Percentiles rank a stretch among this genome's conserved stretches.
These are phyloP conservation scores for Trypanosoma vivax DNA, from an alignment of 208 protist genomes.

Conservation along the genomic window DNA sequence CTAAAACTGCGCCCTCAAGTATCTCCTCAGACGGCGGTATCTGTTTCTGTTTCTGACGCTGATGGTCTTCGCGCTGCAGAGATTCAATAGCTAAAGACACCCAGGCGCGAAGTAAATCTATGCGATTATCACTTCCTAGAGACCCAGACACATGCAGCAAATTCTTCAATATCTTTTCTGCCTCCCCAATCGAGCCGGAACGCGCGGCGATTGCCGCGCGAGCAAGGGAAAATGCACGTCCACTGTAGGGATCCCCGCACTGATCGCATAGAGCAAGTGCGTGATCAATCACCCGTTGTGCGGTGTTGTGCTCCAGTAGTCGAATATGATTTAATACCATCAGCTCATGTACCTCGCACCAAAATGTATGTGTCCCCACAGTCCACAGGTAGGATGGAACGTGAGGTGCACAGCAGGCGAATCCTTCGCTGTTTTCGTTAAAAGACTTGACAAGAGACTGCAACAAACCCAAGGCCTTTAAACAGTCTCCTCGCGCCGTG, in stretches of 20 bases:
- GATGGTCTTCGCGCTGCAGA: constrained; percentile 8
- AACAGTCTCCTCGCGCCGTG: constrained; percentile 15
- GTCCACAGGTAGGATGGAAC: constrained; percentile 44
- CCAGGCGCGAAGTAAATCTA: constrained; percentile 28
- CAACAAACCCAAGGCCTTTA: constrained; percentile 6
- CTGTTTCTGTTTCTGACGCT: constrained; percentile 1
- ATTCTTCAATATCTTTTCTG: constrained; percentile 10
- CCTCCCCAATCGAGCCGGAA: constrained; percentile 11
- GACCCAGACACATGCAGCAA: constrained; percentile 15
- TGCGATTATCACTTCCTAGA: constrained; percentile 13
- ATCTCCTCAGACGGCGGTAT: not conserved
- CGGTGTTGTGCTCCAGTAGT: constrained; percentile 22
- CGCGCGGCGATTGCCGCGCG: constrained; percentile 22
- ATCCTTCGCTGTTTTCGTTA: constrained; percentile 1
- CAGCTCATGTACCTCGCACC: constrained; percentile 33
- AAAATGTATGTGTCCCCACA: constrained; percentile 33
- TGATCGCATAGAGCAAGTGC: constrained; percentile 38
- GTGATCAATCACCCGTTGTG: constrained; percentile 25
- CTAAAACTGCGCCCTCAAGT: constrained; percentile 5
- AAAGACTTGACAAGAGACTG: constrained; percentile 5
- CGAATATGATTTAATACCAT: constrained; percentile 35
- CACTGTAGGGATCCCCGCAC: constrained; percentile 39
- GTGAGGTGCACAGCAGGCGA: not conserved
- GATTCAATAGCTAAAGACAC: constrained; percentile 20
- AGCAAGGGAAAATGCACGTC: constrained; percentile 41